Evolutionary conservation across 306 rosid species (phyloP).

Genomic region (Castanea sativa): DNA sequence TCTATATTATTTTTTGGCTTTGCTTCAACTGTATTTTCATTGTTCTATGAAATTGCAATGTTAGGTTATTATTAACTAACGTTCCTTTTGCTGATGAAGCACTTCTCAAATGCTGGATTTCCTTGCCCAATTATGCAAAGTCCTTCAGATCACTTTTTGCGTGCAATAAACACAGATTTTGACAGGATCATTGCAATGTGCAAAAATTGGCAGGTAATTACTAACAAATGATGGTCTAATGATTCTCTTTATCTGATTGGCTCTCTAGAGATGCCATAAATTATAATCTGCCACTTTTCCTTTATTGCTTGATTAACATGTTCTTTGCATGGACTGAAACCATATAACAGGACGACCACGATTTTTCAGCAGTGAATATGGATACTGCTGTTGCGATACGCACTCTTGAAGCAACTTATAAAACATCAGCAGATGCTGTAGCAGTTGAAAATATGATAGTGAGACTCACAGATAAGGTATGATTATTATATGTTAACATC

Average conservation of each 20-base stretch:
- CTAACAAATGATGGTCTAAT: not conserved
- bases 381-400: slow-evolving; percentile 99
- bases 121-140: slow-evolving; percentile 99
- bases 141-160: slow-evolving; percentile 97
- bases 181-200: slow-evolving; percentile 98
- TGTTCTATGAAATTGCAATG: slow-evolving; percentile 2
- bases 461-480: slow-evolving; percentile 85
- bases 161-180: slow-evolving; percentile 94
- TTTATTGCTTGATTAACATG: not conserved
- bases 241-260: not conserved
- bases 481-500: not conserved
- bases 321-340: slow-evolving; percentile 22
- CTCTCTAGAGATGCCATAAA: not conserved
- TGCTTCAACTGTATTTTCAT: not conserved
- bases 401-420: slow-evolving; percentile 95
- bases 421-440: slow-evolving; percentile 92
- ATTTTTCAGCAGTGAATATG: slow-evolving; percentile 94
- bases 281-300: not conserved
- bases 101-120: slow-evolving; percentile 99
- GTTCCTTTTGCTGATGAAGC: slow-evolving; percentile 57
- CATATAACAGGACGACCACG: slow-evolving; percentile 79
- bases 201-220: slow-evolving; percentile 94
- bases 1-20: too few relatives aligned
- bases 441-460: slow-evolving; percentile 87
- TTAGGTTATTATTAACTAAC: slow-evolving; percentile 26